Evolutionary conservation across 2,329 filamentous ascomycete genomes (phyloP).

Genomic region (Botrytis squamosa): DNA sequence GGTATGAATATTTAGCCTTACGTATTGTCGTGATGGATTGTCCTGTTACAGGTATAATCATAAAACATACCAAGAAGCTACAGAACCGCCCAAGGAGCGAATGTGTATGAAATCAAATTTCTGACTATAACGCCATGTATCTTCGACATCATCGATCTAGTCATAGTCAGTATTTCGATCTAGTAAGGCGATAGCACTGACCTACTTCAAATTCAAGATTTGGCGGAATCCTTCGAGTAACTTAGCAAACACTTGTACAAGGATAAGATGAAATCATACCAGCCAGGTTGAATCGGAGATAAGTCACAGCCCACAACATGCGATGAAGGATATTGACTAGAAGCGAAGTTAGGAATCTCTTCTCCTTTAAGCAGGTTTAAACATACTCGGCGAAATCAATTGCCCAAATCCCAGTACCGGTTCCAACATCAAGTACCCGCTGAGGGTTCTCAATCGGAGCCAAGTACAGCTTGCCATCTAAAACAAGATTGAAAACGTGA

Average conservation of each 20-base stretch:
- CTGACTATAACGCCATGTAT: constrained; percentile 34
- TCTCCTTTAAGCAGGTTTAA: constrained; percentile 22
- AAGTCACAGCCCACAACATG: constrained; percentile 33
- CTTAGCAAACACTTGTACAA: neutral
- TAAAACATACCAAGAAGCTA: constrained; percentile 42
- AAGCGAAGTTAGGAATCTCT: constrained; percentile 23
- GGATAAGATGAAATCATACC: constrained; percentile 21
- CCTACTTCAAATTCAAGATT: constrained; percentile 37
- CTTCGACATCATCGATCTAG: constrained; percentile 38
- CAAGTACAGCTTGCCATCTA: constrained; percentile 4
- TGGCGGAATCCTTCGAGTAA: constrained; percentile 29
- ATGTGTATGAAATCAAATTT: constrained; percentile 21
- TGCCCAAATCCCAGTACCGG: constrained; percentile 21
- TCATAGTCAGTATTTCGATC: neutral
- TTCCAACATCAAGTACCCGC: constrained; percentile 19
- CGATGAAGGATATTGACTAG: constrained; percentile 33
- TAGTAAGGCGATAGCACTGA: neutral
- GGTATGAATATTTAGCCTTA: constrained; percentile 22
- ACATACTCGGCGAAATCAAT: constrained; percentile 28
- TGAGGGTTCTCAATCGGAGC: constrained; percentile 15
- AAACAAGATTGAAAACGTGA: constrained; percentile 13
- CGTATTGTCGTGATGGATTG: neutral
- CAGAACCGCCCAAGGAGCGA: constrained; percentile 29
- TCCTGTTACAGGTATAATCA: neutral
- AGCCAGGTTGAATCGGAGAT: constrained; percentile 34